phyloP scores from a whole-genome alignment of 768 basidiomycete species.

The Lactarius hatsudake region DNA sequence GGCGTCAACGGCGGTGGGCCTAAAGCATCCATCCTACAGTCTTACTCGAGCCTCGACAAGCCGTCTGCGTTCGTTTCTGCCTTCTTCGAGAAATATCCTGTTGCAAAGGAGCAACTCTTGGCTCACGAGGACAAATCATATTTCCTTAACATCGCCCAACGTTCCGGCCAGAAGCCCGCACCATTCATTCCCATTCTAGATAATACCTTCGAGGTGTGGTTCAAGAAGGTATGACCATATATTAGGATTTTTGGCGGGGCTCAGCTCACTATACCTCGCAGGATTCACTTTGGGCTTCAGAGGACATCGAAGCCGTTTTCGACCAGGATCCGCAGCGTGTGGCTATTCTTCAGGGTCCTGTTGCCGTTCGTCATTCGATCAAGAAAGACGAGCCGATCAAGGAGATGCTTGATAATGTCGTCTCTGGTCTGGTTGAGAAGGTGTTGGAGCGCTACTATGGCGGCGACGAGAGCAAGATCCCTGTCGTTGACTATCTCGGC shows the following conservation, averaged over 20 bases:
- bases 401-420: slow-evolving; percentile 87
- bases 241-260: background rate
- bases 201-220: slow-evolving; percentile 95
- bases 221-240: slow-evolving; percentile 79
- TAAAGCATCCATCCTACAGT: slow-evolving; percentile 82
- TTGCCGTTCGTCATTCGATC: slow-evolving; percentile 84
- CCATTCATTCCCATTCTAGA: slow-evolving; percentile 98
- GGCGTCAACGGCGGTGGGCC: slow-evolving; percentile 72
- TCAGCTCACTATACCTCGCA: slow-evolving; percentile 34
- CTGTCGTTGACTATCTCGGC: slow-evolving; percentile 81
- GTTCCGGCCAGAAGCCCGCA: slow-evolving; percentile 96
- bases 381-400: slow-evolving; percentile 93
- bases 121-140: slow-evolving; percentile 92
- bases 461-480: slow-evolving; percentile 72
- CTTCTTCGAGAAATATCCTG: slow-evolving; percentile 85
- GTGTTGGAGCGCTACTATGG: slow-evolving; percentile 76
- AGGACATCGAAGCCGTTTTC: slow-evolving; percentile 98
- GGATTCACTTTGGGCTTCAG: slow-evolving; percentile 97
- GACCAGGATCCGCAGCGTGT: slow-evolving; percentile 99
- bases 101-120: slow-evolving; percentile 81
- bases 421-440: slow-evolving; percentile 69
- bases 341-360: slow-evolving; percentile 95
- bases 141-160: slow-evolving; percentile 94
- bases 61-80: slow-evolving; percentile 71
- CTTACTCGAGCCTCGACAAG: slow-evolving; percentile 80